Percentiles rank a stretch among this genome's conserved stretches.
These are phyloP conservation scores for Scutellaria baicalensis DNA, from an alignment of 257 asterid species.

Conservation along the genomic window DNA sequence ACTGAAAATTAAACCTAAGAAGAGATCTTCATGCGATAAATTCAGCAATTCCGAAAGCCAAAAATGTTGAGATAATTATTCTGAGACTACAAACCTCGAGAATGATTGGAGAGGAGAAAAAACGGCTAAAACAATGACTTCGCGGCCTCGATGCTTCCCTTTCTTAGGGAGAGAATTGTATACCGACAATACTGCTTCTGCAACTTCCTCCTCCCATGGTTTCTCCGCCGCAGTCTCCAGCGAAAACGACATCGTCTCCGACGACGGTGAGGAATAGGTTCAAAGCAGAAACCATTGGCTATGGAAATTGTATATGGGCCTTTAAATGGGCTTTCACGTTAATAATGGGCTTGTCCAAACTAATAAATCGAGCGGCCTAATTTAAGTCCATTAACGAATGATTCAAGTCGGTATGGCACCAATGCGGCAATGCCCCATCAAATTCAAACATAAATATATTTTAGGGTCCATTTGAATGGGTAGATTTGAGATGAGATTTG, in stretches of 20 bases:
- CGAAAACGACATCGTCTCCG: conserved; percentile 15
- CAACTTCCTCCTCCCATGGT: conserved; percentile 50
- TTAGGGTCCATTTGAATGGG: no score
- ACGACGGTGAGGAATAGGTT: background rate
- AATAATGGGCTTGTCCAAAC: background rate
- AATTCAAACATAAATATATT: no score
- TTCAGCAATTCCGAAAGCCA: conserved; percentile 39
- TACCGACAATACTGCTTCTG: conserved; percentile 39
- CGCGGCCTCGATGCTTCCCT: conserved; percentile 97
- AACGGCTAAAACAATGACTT: conserved; percentile 91
- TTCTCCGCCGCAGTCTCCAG: conserved; percentile 9
- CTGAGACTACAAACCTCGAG: conserved; percentile 37
- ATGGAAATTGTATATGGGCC: background rate
- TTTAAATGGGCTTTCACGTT: background rate
- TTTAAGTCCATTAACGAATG: background rate
- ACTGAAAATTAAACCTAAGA: conserved; percentile 42
- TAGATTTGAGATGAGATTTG: no score
- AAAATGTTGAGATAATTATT: background rate
- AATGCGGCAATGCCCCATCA: no score
- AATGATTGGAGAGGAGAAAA: conserved; percentile 67
- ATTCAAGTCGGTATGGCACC: background rate
- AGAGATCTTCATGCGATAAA: conserved; percentile 83
- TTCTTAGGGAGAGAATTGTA: conserved; percentile 67
- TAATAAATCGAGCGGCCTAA: no score
- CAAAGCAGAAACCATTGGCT: conserved; percentile 24